Conservation (phyloP, 2,329 filamentous ascomycete species). For the Reticulascus tulasneorum region DNA sequence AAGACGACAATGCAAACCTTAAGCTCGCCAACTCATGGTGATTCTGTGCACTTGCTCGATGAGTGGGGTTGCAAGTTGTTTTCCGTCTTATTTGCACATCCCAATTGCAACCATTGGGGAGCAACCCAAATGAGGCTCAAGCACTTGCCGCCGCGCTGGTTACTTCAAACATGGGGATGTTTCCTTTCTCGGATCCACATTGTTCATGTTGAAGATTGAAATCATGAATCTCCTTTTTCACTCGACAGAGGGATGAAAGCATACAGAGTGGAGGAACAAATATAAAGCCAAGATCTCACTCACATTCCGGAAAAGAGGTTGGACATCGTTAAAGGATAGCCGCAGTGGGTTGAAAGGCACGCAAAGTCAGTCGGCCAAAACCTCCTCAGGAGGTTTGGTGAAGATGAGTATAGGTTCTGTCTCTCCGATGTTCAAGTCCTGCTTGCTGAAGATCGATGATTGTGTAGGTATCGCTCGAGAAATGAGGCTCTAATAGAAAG, state of each 20-base stretch:
- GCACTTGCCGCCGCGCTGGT: too few relatives aligned
- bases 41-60: too few relatives aligned
- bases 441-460: constrained; percentile 11
- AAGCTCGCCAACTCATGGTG: too few relatives aligned
- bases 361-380: constrained; percentile 6
- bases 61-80: too few relatives aligned
- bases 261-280: neutral
- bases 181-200: too few relatives aligned
- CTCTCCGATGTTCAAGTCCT: constrained; percentile 7
- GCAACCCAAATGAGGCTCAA: too few relatives aligned
- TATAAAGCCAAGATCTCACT: constrained; percentile 28
- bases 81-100: too few relatives aligned
- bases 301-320: constrained; percentile 61
- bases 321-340: constrained; percentile 42
- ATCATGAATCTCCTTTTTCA: neutral
- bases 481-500: constrained; percentile 13
- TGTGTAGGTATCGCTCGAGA: constrained; percentile 12
- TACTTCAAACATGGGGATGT: too few relatives aligned
- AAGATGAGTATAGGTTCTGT: constrained; percentile 10
- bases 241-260: neutral
- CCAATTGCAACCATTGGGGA: too few relatives aligned
- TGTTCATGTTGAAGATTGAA: too few relatives aligned
- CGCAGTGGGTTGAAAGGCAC: constrained; percentile 14
- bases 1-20: too few relatives aligned
- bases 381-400: constrained; percentile 7